phyloP scores from a whole-genome alignment of 148 eudicot genomes.

The Beta vulgaris region DNA sequence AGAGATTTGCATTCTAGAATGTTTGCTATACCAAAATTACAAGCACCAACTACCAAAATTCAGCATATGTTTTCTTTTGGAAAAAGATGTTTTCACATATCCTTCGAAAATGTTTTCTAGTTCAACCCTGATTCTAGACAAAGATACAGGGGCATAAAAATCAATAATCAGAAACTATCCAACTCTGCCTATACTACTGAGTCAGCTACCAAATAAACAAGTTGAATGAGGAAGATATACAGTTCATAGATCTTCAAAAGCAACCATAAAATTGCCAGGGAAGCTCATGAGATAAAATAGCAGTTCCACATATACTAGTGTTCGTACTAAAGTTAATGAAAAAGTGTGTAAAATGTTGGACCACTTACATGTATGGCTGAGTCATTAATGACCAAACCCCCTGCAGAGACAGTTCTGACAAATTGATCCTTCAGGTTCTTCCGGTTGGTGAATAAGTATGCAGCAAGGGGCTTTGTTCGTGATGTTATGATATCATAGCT shows the following conservation, averaged over 20 bases:
- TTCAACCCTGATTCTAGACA: too few species aligned
- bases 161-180: background rate
- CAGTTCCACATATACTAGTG: background rate
- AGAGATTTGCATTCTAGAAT: background rate
- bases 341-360: background rate
- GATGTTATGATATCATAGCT: conserved; percentile 45
- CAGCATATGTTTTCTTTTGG: too few species aligned
- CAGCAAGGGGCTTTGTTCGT: conserved; percentile 62
- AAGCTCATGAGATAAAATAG: background rate
- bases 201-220: background rate
- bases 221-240: background rate
- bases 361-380: conserved; percentile 49
- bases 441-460: conserved; percentile 53
- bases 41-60: background rate
- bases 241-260: background rate
- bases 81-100: too few species aligned
- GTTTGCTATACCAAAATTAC: background rate
- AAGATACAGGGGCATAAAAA: background rate
- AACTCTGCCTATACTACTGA: background rate
- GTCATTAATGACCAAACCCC: conserved; percentile 60
- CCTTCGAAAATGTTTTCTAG: too few species aligned
- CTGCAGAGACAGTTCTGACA: conserved; percentile 45
- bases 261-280: background rate
- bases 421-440: conserved; percentile 45
- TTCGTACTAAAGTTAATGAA: background rate